These are phyloP conservation scores for Huntiella savannae DNA, from an alignment of 2,329 filamentous ascomycete genomes.

Conservation along the genomic window DNA sequence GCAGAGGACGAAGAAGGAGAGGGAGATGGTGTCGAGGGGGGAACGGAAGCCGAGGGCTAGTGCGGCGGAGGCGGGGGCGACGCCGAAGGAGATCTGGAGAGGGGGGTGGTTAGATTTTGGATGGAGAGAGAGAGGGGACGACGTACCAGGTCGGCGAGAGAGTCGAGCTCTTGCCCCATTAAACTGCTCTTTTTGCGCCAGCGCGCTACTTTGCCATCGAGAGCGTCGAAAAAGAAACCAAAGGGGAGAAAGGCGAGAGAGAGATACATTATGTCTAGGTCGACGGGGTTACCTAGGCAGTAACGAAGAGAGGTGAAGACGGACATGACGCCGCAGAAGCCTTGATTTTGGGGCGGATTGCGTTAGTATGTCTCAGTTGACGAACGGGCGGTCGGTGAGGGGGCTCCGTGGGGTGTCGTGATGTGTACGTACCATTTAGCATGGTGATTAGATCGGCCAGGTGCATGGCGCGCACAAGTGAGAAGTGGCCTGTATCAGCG, in stretches of 20 bases:
- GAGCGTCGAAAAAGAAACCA: constrained; percentile 91
- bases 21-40: constrained; percentile 54
- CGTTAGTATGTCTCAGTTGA: background rate
- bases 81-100: constrained; percentile 79
- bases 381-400: background rate
- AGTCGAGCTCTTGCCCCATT: constrained; percentile 96
- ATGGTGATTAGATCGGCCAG: constrained; percentile 71
- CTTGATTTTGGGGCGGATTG: constrained; percentile 17
- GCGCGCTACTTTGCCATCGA: constrained; percentile 89
- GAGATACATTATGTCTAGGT: constrained; percentile 54
- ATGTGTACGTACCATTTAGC: constrained; percentile 41
- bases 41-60: constrained; percentile 83
- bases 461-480: constrained; percentile 49
- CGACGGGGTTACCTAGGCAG: constrained; percentile 52
- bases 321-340: constrained; percentile 83
- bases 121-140: no score
- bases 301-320: constrained; percentile 90
- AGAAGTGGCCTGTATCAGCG: constrained; percentile 55
- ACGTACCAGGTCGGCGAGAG: constrained; percentile 75
- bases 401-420: background rate
- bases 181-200: constrained; percentile 94
- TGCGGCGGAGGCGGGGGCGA: constrained; percentile 70
- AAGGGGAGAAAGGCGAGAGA: constrained; percentile 80
- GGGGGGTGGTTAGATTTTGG: background rate
- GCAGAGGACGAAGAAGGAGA: constrained; percentile 84